Evolutionary conservation across 2,329 filamentous ascomycete species (phyloP), one percentile per base, ranked within the genome.

Genomic region (Fusarium sp.): DNA sequence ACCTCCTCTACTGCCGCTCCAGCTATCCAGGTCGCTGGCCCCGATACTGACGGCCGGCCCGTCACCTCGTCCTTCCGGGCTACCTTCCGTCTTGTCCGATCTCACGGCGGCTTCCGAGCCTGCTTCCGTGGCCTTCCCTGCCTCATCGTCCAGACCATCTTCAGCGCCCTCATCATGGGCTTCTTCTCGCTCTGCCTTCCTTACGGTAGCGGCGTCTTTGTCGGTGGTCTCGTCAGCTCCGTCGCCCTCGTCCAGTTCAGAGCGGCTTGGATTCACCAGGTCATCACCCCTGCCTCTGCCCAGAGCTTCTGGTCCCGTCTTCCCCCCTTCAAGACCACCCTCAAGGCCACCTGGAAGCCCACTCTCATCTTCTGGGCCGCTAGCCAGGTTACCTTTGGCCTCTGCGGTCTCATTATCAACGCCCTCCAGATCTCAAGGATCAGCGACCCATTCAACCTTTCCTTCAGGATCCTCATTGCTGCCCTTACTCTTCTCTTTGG

Each of bases 201-300:
- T 66, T 79, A 52, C 6, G 47, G 45, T 9, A 10, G 85, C 60
- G 74, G 91, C 63, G 79, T 84, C 73, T 73, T 83, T 54, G 29
- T 80, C 54, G 77, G 77, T 67, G 86, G 87, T 64, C 86, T 92
- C 64, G 47, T 80, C 65, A 75, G 77, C 63, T 87, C 87, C 62
- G 86, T 92, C 59, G 66, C 93, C 47, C 85, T 93, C 35, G 89
- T 92, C 40, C 93, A 93, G 78, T 82, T 96, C 68, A 89, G 90
- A 80, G 89, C 95, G 75, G 89, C 90, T 62, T 98, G 95, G 94
- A 93, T 95, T 5, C 94, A 98, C 82, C 92, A 93, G 78, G 90
- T 97, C 80, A 95, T 98, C 79, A 92, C 94, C 2, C 87, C 90
- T 62, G 90, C 91, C 6, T 92, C 89, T 66, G 79, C 86, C 57